phyloP scores from a whole-genome alignment of 208 protist species.

The Acanthamoeba sp. region DNA sequence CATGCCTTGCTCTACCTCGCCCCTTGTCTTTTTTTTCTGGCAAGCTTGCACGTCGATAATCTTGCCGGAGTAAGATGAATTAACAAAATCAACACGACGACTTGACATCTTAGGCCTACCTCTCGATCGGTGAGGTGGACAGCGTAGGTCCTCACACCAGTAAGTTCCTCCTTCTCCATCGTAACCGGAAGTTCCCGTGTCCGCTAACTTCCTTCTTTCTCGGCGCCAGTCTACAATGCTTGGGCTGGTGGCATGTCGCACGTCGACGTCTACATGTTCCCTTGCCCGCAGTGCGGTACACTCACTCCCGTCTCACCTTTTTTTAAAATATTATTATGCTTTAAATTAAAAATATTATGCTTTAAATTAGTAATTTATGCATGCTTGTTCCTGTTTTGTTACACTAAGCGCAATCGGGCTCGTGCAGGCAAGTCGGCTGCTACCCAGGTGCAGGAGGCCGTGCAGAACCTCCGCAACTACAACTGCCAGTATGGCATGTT shows the following conservation, averaged over 20 bases:
- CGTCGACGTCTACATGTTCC: conserved; percentile 76
- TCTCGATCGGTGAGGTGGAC: neutral
- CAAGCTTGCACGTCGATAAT: too few species aligned
- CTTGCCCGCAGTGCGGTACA: conserved; percentile 40
- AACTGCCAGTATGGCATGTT: conserved; percentile 69
- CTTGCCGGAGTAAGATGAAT: too few species aligned
- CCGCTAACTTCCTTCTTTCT: neutral
- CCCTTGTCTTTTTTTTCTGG: too few species aligned
- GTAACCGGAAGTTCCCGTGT: neutral
- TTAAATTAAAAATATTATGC: too few species aligned
- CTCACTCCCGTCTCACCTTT: too few species aligned
- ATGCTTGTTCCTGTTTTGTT: too few species aligned
- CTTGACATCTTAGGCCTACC: too few species aligned
- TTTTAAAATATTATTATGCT: too few species aligned
- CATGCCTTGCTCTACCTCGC: too few species aligned
- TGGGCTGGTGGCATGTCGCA: conserved; percentile 61
- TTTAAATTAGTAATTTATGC: too few species aligned
- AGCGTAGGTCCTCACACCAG: neutral
- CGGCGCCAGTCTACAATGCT: conserved; percentile 17
- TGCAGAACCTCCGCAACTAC: conserved; percentile 17
- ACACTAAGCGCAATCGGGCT: too few species aligned
- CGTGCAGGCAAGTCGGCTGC: conserved; percentile 55
- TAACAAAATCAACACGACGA: too few species aligned
- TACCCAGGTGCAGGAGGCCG: conserved; percentile 22
- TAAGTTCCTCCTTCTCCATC: neutral